Conservation (phyloP, 306 rosid species). For the Ziziphus jujuba region DNA sequence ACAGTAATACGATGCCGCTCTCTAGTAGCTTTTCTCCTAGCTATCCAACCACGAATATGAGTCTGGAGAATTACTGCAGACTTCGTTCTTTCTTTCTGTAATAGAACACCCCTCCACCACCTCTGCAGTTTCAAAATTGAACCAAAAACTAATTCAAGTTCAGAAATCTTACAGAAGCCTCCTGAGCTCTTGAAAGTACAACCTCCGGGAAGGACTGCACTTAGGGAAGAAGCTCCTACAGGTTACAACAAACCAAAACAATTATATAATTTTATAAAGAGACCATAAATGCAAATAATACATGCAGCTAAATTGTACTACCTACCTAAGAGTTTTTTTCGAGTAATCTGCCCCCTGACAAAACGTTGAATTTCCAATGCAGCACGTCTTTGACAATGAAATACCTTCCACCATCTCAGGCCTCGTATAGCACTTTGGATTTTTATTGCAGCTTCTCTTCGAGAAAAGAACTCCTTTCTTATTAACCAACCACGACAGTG, state of each 20-base stretch:
- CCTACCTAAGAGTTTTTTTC: constrained; percentile 67
- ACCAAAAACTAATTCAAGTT: constrained; percentile 40
- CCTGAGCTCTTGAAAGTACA: constrained; percentile 27
- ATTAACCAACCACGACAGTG: constrained; percentile 66
- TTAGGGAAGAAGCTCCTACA: constrained; percentile 44
- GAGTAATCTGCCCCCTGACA: constrained; percentile 62
- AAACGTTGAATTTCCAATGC: constrained; percentile 63
- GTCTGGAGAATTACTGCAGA: constrained; percentile 69
- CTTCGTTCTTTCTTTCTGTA: constrained; percentile 39
- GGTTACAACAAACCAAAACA: constrained; percentile 15
- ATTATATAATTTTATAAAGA: constrained; percentile 7
- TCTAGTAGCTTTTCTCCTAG: constrained; percentile 46
- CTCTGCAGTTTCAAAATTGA: constrained; percentile 74
- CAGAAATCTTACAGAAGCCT: constrained; percentile 35
- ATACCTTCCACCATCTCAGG: constrained; percentile 41
- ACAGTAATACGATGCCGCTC: constrained; percentile 44
- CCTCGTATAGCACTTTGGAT: constrained; percentile 58
- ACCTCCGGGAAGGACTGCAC: constrained; percentile 23
- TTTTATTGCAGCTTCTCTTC: constrained; percentile 52
- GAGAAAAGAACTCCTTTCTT: constrained; percentile 48
- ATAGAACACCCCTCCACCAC: constrained; percentile 73
- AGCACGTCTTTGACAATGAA: constrained; percentile 47
- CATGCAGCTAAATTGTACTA: constrained; percentile 7
- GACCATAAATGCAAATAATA: constrained; percentile 5
- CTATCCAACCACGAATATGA: constrained; percentile 65